Percentiles rank a stretch among this genome's conserved stretches.
Conservation (phyloP, 129 eudicot genomes). For the Flaveria trinervia region DNA sequence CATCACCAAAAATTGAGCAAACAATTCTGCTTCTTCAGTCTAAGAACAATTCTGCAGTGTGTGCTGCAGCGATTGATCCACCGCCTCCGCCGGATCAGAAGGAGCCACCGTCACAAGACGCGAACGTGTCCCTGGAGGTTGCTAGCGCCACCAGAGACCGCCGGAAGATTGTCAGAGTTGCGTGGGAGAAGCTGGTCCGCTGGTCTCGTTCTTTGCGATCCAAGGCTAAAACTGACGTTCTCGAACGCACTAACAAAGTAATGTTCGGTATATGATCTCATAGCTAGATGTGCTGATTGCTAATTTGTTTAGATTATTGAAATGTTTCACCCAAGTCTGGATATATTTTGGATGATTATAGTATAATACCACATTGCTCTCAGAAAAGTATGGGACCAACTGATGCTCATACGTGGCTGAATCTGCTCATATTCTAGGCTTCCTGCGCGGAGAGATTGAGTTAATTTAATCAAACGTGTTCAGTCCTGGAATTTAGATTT, state of each 20-base stretch:
- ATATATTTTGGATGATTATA: background rate
- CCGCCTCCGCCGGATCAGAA: slow-evolving; percentile 42
- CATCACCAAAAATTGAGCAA: slow-evolving; percentile 24
- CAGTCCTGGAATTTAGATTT: slow-evolving; percentile 9
- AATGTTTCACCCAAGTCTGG: background rate
- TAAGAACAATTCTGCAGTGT: slow-evolving; percentile 18
- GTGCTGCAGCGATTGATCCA: slow-evolving; percentile 28
- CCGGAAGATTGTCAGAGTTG: slow-evolving; percentile 67
- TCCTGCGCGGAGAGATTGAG: background rate
- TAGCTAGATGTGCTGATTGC: background rate
- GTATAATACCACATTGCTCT: background rate
- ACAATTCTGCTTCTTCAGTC: slow-evolving; percentile 24
- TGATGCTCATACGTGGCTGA: slow-evolving; percentile 7
- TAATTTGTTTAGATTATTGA: background rate
- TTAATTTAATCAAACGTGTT: background rate
- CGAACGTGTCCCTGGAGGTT: slow-evolving; percentile 31
- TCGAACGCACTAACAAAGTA: slow-evolving; percentile 90
- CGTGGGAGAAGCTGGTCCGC: slow-evolving; percentile 97
- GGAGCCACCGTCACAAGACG: background rate
- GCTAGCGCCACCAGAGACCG: slow-evolving; percentile 57
- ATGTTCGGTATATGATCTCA: background rate
- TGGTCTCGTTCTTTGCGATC: slow-evolving; percentile 91
- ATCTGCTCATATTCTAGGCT: slow-evolving; percentile 6
- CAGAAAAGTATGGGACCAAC: background rate
- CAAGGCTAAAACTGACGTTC: slow-evolving; percentile 79